Conservation (phyloP, 257 asterid genomes). For the Nicotiana obtusifolia region DNA sequence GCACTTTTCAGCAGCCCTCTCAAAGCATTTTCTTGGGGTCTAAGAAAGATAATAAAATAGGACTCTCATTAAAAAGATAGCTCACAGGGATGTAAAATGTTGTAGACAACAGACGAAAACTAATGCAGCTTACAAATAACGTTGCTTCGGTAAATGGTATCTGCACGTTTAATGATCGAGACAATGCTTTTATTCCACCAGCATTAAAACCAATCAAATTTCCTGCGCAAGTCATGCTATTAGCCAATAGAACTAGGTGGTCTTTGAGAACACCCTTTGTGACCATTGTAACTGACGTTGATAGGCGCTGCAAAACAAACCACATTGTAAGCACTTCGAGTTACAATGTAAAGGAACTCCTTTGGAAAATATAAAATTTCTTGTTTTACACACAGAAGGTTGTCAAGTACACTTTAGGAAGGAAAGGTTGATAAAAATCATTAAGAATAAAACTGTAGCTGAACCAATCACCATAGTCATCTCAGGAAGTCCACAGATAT, state of each 20-base stretch:
- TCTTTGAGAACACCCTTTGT: constrained; percentile 97
- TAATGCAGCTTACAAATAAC: constrained; percentile 54
- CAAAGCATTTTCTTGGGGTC: constrained; percentile 96
- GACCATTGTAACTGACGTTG: constrained; percentile 91
- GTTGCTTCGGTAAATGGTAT: constrained; percentile 93
- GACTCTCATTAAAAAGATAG: constrained; percentile 13
- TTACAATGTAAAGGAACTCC: neutral
- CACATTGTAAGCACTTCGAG: neutral
- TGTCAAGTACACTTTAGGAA: neutral
- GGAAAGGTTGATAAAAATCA: neutral
- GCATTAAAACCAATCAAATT: constrained; percentile 80
- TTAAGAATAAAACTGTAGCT: neutral
- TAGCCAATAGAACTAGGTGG: constrained; percentile 83
- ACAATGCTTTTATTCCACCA: constrained; percentile 85
- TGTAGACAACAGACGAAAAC: constrained; percentile 8
- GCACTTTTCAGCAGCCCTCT: constrained; percentile 96
- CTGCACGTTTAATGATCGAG: constrained; percentile 71
- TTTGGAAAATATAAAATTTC: neutral
- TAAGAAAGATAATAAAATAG: constrained; percentile 19
- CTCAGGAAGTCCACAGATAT: neutral
- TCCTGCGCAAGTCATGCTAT: constrained; percentile 95
- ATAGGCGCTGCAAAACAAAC: constrained; percentile 59
- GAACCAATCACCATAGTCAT: neutral
- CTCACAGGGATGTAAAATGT: neutral
- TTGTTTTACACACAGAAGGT: neutral